phyloP scores from a whole-genome alignment of 495 filamentous ascomycete genomes.

The Penicillium egyptiacum region DNA sequence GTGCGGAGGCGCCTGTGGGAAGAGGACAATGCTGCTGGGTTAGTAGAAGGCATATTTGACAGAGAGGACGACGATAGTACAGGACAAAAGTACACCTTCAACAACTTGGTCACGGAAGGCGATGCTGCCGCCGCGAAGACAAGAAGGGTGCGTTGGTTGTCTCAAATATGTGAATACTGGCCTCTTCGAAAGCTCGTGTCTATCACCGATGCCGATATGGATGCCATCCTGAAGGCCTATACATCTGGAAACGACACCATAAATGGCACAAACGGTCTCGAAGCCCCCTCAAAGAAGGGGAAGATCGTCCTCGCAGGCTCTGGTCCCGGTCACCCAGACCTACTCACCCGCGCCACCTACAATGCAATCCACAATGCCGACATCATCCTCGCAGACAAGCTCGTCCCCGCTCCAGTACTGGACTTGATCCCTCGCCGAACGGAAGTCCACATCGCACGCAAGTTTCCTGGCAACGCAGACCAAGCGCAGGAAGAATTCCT shows the following conservation, averaged over 20 bases:
- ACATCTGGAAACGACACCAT: constrained; percentile 30
- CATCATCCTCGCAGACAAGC: constrained; percentile 91
- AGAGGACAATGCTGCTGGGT: constrained; percentile 64
- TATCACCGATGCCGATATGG: constrained; percentile 77
- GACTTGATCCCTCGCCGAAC: constrained; percentile 88
- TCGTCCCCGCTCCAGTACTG: constrained; percentile 84
- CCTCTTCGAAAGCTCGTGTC: constrained; percentile 76
- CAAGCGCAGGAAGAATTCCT: constrained; percentile 89
- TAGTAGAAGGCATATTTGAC: constrained; percentile 44
- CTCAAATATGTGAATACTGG: constrained; percentile 99
- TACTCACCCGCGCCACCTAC: constrained; percentile 85
- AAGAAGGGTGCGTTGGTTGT: constrained; percentile 85
- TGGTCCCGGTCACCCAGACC: constrained; percentile 89
- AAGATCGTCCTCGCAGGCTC: constrained; percentile 86
- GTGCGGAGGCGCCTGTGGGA: constrained; percentile 75
- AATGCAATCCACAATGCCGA: constrained; percentile 82
- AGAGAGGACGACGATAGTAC: constrained; percentile 76
- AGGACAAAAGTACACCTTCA: constrained; percentile 86
- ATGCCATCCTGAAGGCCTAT: constrained; percentile 69
- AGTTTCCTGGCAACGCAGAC: constrained; percentile 97
- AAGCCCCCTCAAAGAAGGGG: constrained; percentile 43
- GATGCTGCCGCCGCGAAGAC: constrained; percentile 74
- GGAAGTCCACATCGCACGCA: constrained; percentile 87
- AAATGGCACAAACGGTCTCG: constrained; percentile 19
- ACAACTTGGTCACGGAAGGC: constrained; percentile 70